A percentile compares a stretch with the other conserved stretches of the same genome.
Evolutionary conservation across 257 asterid species (phyloP).

Genomic region (Nemophila menziesii): DNA sequence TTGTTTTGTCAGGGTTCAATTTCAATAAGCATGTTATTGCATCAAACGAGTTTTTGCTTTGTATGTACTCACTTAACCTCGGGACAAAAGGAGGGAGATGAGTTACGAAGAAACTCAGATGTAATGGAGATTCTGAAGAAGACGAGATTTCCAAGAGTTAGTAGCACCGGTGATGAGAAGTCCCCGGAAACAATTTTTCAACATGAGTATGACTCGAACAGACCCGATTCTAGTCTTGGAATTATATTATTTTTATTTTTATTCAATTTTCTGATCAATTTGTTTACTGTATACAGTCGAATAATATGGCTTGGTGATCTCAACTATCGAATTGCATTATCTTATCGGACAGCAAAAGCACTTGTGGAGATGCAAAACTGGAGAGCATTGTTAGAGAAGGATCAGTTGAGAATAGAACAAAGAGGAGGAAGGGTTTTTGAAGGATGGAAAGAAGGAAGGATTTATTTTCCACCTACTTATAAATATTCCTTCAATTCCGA

Average conservation of each 20-base stretch:
- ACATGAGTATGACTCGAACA: conserved; percentile 55
- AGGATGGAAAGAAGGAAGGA: conserved; percentile 96
- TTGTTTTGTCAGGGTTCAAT: conserved; percentile 74
- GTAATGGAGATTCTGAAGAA: conserved; percentile 86
- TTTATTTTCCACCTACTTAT: conserved; percentile 94
- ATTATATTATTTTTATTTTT: neutral
- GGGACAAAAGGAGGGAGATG: conserved; percentile 97
- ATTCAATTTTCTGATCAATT: conserved; percentile 6
- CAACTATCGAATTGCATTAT: conserved; percentile 85
- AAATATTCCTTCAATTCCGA: conserved; percentile 92
- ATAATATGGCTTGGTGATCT: conserved; percentile 95
- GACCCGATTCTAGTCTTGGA: neutral
- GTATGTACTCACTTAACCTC: conserved; percentile 94
- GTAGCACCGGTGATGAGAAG: conserved; percentile 53
- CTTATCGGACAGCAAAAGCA: conserved; percentile 90
- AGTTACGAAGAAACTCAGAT: conserved; percentile 81
- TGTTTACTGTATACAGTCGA: conserved; percentile 46
- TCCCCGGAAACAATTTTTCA: conserved; percentile 81
- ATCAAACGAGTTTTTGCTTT: conserved; percentile 97
- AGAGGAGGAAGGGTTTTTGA: conserved; percentile 87
- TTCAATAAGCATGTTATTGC: conserved; percentile 87
- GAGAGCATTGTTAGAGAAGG: conserved; percentile 87
- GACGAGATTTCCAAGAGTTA: conserved; percentile 88
- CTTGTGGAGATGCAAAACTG: conserved; percentile 98
- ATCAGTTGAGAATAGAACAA: conserved; percentile 85